Evolutionary conservation across 1,139 yeast genomes (phyloP).

Genomic region (Suhomyces kunorum): DNA sequence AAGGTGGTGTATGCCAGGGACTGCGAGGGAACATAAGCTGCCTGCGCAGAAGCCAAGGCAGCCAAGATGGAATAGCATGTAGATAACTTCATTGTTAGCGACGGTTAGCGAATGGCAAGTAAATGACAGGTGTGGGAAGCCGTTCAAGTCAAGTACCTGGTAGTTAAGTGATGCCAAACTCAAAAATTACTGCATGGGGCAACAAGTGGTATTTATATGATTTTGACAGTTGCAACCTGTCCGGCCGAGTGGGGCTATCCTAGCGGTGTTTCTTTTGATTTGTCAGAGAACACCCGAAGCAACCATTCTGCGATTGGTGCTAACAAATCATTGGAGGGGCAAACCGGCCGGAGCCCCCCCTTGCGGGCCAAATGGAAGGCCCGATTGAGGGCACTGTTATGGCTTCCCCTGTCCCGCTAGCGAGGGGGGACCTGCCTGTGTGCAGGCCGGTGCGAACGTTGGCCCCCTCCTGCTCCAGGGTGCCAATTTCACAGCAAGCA

Average conservation of each 20-base stretch:
- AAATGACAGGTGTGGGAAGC: neutral
- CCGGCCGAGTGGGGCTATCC: neutral
- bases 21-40: slow-evolving; percentile 25
- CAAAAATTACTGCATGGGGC: slow-evolving; percentile 11
- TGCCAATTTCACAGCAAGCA: slow-evolving; percentile 1
- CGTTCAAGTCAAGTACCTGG: neutral
- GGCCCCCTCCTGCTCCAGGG: neutral
- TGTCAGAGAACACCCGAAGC: slow-evolving; percentile 1
- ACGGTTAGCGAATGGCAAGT: slow-evolving; percentile 8
- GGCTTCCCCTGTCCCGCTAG: slow-evolving; percentile 1
- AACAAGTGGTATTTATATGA: slow-evolving; percentile 10
- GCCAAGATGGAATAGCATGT: slow-evolving; percentile 14
- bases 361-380: slow-evolving; percentile 3
- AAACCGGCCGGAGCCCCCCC: slow-evolving; percentile 9
- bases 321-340: neutral
- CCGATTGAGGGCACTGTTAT: slow-evolving; percentile 2
- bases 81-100: slow-evolving; percentile 10
- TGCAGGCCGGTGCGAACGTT: neutral
- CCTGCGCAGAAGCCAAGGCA: slow-evolving; percentile 19
- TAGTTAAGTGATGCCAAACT: neutral
- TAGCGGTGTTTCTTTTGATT: slow-evolving; percentile 4
- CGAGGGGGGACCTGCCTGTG: slow-evolving; percentile 1
- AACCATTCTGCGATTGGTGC: neutral
- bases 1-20: slow-evolving; percentile 33
- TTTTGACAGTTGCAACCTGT: neutral